These are phyloP conservation scores for Hygrophorus pudorinus DNA, from an alignment of 768 basidiomycete species.

Conservation along the genomic window DNA sequence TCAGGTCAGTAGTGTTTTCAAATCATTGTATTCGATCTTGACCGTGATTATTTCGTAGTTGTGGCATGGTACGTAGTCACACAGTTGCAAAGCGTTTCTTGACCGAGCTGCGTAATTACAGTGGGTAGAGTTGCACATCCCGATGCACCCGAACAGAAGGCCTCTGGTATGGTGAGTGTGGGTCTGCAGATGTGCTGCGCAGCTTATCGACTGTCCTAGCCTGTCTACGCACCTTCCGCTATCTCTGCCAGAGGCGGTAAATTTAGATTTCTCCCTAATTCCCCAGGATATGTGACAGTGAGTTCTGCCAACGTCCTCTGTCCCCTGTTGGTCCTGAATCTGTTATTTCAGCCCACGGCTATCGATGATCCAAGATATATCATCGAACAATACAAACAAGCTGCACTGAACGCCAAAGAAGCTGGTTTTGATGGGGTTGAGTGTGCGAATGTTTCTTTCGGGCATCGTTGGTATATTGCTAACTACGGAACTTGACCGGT, in stretches of 20 bases:
- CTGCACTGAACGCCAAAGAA: conserved; percentile 36
- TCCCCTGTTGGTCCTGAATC: no score
- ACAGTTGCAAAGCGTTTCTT: background rate
- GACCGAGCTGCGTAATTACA: conserved; percentile 6
- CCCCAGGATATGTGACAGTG: conserved; percentile 31
- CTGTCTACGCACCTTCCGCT: conserved; percentile 35
- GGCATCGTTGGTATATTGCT: background rate
- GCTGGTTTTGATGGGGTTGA: conserved; percentile 53
- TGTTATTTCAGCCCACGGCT: no score
- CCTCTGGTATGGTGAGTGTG: conserved; percentile 21
- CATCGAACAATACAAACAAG: conserved; percentile 29
- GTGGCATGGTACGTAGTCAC: no score
- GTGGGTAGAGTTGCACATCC: conserved; percentile 28
- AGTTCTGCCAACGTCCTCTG: no score
- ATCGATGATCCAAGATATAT: conserved; percentile 9
- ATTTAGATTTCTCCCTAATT: conserved; percentile 28
- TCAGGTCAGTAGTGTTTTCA: conserved; percentile 21
- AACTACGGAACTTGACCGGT: background rate
- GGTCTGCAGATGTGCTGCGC: background rate
- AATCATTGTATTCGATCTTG: no score
- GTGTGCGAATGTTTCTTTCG: conserved; percentile 18
- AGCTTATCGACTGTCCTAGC: conserved; percentile 14
- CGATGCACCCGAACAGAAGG: conserved; percentile 28
- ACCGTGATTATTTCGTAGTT: no score
- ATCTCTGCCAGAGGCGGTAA: conserved; percentile 31